A percentile compares a stretch with the other conserved stretches of the same genome.
Conservation (phyloP, 805 yeast species). For the Cyberlindnera bimundalis region DNA sequence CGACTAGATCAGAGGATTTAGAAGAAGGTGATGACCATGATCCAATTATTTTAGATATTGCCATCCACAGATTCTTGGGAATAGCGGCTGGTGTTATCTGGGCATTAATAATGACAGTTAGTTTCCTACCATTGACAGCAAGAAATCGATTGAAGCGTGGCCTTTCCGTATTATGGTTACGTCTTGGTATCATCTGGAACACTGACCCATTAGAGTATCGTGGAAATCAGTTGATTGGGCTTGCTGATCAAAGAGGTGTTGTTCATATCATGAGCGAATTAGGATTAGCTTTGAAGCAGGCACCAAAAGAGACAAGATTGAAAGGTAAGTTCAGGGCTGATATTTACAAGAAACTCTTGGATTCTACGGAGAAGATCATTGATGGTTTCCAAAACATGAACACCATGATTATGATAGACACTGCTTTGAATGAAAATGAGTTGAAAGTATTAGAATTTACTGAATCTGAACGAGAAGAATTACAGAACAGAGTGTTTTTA, state of each 20-base stretch:
- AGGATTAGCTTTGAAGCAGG: conserved; percentile 57
- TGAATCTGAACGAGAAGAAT: conserved; percentile 56
- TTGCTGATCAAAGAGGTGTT: conserved; percentile 36
- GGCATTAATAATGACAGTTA: conserved; percentile 68
- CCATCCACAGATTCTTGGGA: conserved; percentile 71
- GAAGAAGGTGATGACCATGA: conserved; percentile 57
- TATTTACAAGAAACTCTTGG: conserved; percentile 48
- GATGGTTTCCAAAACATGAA: conserved; percentile 75
- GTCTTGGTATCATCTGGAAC: conserved; percentile 80
- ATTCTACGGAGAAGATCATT: conserved; percentile 58
- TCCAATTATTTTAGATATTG: conserved; percentile 71
- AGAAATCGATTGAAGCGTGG: conserved; percentile 63
- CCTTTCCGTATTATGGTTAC: conserved; percentile 66
- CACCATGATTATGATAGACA: conserved; percentile 63
- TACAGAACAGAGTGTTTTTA: conserved; percentile 68
- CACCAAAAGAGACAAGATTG: conserved; percentile 70
- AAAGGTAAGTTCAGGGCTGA: conserved; percentile 66
- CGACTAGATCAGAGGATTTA: conserved; percentile 54
- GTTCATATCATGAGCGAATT: conserved; percentile 58
- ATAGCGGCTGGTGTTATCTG: conserved; percentile 72
- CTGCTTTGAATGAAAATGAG: conserved; percentile 50
- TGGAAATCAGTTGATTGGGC: conserved; percentile 25
- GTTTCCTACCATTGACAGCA: conserved; percentile 73
- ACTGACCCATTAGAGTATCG: conserved; percentile 59
- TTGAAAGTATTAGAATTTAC: conserved; percentile 51